Evolutionary conservation across 495 filamentous ascomycete species (phyloP), one percentile per base, ranked within the genome.

Genomic region (Aspergillus biplanus): DNA sequence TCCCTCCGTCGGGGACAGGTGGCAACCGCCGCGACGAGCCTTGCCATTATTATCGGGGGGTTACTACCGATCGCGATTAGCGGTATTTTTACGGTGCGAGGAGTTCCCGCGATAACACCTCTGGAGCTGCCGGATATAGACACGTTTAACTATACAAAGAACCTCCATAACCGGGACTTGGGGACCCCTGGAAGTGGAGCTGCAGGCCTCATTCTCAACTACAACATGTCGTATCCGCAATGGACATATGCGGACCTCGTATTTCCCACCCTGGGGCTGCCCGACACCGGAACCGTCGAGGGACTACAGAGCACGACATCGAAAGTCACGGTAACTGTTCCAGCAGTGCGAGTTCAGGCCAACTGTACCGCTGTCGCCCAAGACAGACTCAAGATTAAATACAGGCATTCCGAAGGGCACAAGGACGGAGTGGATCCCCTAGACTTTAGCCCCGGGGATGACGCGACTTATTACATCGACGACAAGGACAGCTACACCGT

Each of bases 21-120:
- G 12, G 46, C 46, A 48, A 48, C 46, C 46, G 46, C 46, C 13
- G 46, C 46, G 16, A 48, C 46, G 16, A 48, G 46, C 16, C 46
- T 48, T n/a, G 46, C 46, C 13, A n/a, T 48, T 6, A 48, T 48
- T 21, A 16, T 16, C 16, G 46, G 46, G 13, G 16, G 46, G 13
- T 48, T 48, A 48, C 46, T 48, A 4, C 8, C 46, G 11, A 48
- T 48, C n/a, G 46, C 46, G 16, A n/a, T 21, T 7, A 48, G 46
- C 46, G 46, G 46, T 21, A 7, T 48, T 15, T 48, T 48, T n/a
- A 48, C 46, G 13, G 6, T 21, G 46, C 13, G 4, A 48, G 6
- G 6, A 9, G 46, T 48, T 7, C 46, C 46, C 16, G 2, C 6
- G 13, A 9, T 48, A 48, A 48, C 46, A 3, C 16, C 46, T 16